These are phyloP conservation scores for Helminthosporium solani DNA, from an alignment of 2,329 filamentous ascomycete species.

Conservation along the genomic window DNA sequence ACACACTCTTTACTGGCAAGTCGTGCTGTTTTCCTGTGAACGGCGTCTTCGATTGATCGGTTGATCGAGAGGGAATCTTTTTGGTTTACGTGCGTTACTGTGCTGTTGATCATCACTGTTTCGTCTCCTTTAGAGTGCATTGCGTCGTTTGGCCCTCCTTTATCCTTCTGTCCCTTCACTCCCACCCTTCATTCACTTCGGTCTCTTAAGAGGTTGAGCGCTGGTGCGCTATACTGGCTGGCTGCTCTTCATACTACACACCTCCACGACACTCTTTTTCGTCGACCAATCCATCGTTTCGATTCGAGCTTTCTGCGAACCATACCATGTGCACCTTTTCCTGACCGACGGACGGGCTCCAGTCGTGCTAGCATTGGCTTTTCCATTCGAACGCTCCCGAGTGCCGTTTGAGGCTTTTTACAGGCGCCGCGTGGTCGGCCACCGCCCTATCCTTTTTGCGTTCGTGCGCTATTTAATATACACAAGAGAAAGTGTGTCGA, in stretches of 20 bases:
- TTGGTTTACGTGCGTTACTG: constrained; percentile 16
- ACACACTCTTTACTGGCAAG: constrained; percentile 25
- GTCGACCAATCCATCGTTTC: constrained; percentile 20
- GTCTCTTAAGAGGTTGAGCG: constrained; percentile 5
- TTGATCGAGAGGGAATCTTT: constrained; percentile 28
- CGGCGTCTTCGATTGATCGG: constrained; percentile 25
- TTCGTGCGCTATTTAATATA: constrained; percentile 25
- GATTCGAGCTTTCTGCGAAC: constrained; percentile 1
- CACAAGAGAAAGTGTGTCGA: constrained; percentile 25
- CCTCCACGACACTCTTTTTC: background rate
- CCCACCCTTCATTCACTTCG: constrained; percentile 5
- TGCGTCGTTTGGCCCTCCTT: constrained; percentile 31
- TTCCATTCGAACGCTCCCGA: constrained; percentile 3
- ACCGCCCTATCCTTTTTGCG: constrained; percentile 13
- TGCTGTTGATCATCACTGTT: constrained; percentile 37
- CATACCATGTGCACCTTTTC: constrained; percentile 25
- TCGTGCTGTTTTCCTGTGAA: constrained; percentile 16
- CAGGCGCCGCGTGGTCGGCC: constrained; percentile 27
- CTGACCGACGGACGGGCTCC: constrained; percentile 34
- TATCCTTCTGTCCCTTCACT: constrained; percentile 1
- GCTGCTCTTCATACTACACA: constrained; percentile 1
- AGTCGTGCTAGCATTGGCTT: constrained; percentile 29
- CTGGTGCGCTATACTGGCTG: background rate
- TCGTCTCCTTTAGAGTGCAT: constrained; percentile 32
- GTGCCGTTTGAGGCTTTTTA: constrained; percentile 4